phyloP scores from a whole-genome alignment of 2,329 filamentous ascomycete genomes.

The Clonostachys sp. region DNA sequence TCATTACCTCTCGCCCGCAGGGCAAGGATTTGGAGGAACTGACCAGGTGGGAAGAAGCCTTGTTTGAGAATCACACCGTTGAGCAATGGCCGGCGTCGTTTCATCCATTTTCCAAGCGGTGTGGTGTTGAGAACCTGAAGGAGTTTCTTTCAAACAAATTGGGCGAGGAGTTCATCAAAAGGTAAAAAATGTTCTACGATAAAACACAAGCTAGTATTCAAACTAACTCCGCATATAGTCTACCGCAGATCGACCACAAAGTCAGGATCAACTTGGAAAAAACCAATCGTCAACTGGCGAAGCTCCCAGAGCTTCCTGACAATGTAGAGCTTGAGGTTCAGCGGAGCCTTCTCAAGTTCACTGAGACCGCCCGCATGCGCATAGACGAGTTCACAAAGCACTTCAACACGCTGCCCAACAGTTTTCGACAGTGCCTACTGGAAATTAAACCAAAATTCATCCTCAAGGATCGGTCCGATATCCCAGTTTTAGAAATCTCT shows the following conservation, averaged over 20 bases:
- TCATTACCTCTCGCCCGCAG: conserved; percentile 66
- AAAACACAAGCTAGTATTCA: not conserved
- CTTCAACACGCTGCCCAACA: conserved; percentile 40
- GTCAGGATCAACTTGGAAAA: conserved; percentile 39
- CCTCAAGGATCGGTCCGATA: conserved; percentile 29
- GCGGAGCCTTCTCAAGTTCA: conserved; percentile 54
- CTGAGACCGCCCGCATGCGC: conserved; percentile 44
- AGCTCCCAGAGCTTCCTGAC: conserved; percentile 61
- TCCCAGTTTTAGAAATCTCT: conserved; percentile 28
- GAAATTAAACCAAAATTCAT: conserved; percentile 41
- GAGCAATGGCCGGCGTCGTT: conserved; percentile 45
- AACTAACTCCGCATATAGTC: conserved; percentile 19
- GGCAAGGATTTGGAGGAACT: conserved; percentile 48
- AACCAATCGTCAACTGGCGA: conserved; percentile 49
- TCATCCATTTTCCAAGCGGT: conserved; percentile 38
- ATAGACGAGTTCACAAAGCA: conserved; percentile 38
- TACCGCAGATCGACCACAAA: conserved; percentile 52
- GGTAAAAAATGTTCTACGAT: conserved; percentile 20
- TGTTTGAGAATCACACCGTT: conserved; percentile 36
- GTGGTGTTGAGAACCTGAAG: conserved; percentile 49
- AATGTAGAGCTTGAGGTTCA: conserved; percentile 66
- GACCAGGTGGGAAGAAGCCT: conserved; percentile 43
- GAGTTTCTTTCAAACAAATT: conserved; percentile 47
- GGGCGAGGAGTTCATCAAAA: conserved; percentile 47
- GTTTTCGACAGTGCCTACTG: conserved; percentile 44